phyloP scores from a whole-genome alignment of 2,329 filamentous ascomycete species.

The Exophiala sp. region DNA sequence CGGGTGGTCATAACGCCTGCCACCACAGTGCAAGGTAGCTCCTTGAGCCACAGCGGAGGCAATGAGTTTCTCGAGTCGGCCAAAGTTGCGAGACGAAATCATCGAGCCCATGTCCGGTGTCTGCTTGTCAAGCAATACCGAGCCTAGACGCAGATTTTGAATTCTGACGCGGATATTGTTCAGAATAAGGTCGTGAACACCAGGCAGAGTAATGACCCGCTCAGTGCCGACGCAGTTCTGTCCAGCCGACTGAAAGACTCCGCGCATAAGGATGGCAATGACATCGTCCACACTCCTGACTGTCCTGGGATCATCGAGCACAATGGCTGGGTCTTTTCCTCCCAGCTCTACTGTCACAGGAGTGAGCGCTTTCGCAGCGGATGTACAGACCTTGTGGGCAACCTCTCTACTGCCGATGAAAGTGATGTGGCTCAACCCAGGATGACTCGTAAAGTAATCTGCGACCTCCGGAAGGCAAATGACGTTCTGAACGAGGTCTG shows the following conservation, averaged over 20 bases:
- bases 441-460: slow-evolving; percentile 77
- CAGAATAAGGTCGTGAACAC: slow-evolving; percentile 72
- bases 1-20: slow-evolving; percentile 68
- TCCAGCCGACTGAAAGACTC: slow-evolving; percentile 82
- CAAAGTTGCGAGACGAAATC: slow-evolving; percentile 75
- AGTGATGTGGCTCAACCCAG: slow-evolving; percentile 79
- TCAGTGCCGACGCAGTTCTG: slow-evolving; percentile 99
- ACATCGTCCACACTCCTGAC: slow-evolving; percentile 63
- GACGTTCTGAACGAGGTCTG: slow-evolving; percentile 76
- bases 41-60: slow-evolving; percentile 72
- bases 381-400: slow-evolving; percentile 81
- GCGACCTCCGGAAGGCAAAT: slow-evolving; percentile 86
- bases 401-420: slow-evolving; percentile 91
- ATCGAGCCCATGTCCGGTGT: slow-evolving; percentile 77
- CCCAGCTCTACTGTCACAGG: slow-evolving; percentile 89
- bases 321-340: slow-evolving; percentile 87
- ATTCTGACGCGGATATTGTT: slow-evolving; percentile 70
- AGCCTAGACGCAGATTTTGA: slow-evolving; percentile 70
- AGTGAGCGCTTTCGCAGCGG: slow-evolving; percentile 79
- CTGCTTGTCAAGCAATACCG: slow-evolving; percentile 50
- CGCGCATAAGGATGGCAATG: slow-evolving; percentile 78
- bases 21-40: slow-evolving; percentile 77
- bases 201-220: slow-evolving; percentile 76
- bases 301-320: slow-evolving; percentile 72
- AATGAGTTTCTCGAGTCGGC: slow-evolving; percentile 72